Evolutionary conservation across 805 yeast genomes (phyloP).

Genomic region (Aciculoconidium aculeatum): DNA sequence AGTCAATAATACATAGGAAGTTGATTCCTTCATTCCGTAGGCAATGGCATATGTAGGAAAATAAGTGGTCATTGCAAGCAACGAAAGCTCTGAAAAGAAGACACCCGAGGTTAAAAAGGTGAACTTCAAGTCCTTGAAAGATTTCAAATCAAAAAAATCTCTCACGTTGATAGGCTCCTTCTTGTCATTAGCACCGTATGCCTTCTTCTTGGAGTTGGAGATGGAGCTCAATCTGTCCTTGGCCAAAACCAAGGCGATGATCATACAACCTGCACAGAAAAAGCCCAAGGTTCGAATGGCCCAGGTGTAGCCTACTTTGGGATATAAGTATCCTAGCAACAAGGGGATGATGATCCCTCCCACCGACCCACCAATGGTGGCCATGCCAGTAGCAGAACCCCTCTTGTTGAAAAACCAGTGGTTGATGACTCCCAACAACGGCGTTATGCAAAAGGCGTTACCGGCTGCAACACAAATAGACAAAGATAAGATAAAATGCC

Average conservation of each 20-base stretch:
- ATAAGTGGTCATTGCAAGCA: conserved; percentile 48
- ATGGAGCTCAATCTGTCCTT: conserved; percentile 11
- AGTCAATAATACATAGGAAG: conserved; percentile 41
- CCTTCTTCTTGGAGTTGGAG: too few relatives aligned
- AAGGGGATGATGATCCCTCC: conserved; percentile 64
- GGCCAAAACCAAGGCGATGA: conserved; percentile 11
- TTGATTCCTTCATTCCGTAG: conserved; percentile 40
- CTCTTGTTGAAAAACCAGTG: conserved; percentile 19
- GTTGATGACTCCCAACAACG: conserved; percentile 16
- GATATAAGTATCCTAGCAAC: conserved; percentile 40
- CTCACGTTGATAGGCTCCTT: conserved; percentile 3
- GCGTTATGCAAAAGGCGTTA: conserved; percentile 18
- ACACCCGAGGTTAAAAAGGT: conserved; percentile 33
- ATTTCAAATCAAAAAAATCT: conserved; percentile 30
- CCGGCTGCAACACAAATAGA: conserved; percentile 16
- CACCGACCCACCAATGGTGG: conserved; percentile 52
- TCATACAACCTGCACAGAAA: conserved; percentile 12
- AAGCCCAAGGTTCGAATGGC: conserved; percentile 32
- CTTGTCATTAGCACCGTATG: background rate
- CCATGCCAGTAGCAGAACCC: conserved; percentile 17
- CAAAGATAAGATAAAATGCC: conserved; percentile 17
- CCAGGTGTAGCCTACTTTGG: conserved; percentile 54
- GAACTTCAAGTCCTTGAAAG: conserved; percentile 34
- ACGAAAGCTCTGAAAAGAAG: conserved; percentile 45
- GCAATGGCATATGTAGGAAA: conserved; percentile 52